Percentiles rank a stretch among this genome's conserved stretches.
Conservation (phyloP, 2,329 filamentous ascomycete genomes). For the Colletotrichum zoysiae region DNA sequence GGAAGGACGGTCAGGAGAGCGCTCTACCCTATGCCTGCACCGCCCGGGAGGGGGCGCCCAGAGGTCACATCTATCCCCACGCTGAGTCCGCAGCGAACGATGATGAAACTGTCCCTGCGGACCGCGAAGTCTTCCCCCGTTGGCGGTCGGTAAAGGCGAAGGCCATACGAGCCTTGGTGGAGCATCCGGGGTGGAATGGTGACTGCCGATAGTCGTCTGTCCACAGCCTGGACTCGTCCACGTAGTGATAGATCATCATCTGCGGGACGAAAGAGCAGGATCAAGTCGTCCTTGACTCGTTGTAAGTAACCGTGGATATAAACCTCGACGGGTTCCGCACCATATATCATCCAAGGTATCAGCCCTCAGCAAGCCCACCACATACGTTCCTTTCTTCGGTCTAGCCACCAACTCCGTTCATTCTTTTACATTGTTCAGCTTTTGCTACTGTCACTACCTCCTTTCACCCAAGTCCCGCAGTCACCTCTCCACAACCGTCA, state of each 20-base stretch:
- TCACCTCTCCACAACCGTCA: constrained; percentile 11
- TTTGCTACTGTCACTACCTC: constrained; percentile 31
- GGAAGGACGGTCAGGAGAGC: constrained; percentile 15
- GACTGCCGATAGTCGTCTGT: constrained; percentile 4
- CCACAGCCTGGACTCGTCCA: background rate
- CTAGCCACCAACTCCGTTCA: constrained; percentile 39
- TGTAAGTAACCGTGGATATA: constrained; percentile 36
- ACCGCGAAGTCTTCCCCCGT: constrained; percentile 1
- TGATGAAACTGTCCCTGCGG: constrained; percentile 30
- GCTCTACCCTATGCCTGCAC: constrained; percentile 22
- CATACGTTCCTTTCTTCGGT: constrained; percentile 42
- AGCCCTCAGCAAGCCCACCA: constrained; percentile 29
- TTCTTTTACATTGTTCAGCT: constrained; percentile 27
- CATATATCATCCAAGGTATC: constrained; percentile 2
- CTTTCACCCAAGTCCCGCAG: background rate
- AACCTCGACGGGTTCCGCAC: constrained; percentile 30
- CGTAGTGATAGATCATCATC: background rate
- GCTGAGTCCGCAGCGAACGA: constrained; percentile 21
- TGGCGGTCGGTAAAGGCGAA: background rate
- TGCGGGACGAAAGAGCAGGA: background rate
- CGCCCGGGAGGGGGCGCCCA: constrained; percentile 33
- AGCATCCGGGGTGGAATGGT: constrained; percentile 11
- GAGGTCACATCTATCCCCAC: constrained; percentile 35
- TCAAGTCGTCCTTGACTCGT: constrained; percentile 6
- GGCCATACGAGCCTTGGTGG: background rate